These are phyloP conservation scores for Haematococcus sp. DNA, from an alignment of 139 green algal genomes.

Conservation along the genomic window DNA sequence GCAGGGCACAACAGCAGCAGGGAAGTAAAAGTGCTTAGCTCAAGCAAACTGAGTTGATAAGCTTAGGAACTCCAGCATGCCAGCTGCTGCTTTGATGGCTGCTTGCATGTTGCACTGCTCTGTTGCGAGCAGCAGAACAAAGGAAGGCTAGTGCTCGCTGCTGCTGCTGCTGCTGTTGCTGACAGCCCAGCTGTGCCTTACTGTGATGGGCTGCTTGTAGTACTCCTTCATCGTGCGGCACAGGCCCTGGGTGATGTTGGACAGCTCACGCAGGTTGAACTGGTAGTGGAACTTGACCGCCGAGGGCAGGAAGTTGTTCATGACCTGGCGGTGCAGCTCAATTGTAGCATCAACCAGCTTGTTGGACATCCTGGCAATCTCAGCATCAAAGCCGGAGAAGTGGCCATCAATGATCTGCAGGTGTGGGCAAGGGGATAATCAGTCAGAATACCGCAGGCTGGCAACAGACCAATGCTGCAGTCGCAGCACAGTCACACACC, in stretches of 20 bases:
- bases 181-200: neutral
- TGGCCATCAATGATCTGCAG: conserved; percentile 62
- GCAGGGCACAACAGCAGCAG: conserved; percentile 1
- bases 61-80: no score
- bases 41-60: no score
- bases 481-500: no score
- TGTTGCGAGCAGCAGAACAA: no score
- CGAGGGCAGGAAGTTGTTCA: conserved; percentile 86
- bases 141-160: no score
- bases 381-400: conserved; percentile 62
- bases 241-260: conserved; percentile 80
- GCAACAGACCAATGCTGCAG: neutral
- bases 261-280: conserved; percentile 89
- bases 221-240: conserved; percentile 77
- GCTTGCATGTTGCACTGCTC: no score
- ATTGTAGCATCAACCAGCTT: conserved; percentile 85
- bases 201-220: conserved; percentile 58
- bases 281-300: conserved; percentile 91
- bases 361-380: conserved; percentile 58
- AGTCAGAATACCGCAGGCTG: neutral
- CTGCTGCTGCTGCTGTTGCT: no score
- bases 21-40: no score
- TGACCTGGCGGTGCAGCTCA: conserved; percentile 80
- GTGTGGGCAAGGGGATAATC: conserved; percentile 33
- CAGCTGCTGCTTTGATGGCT: no score